These are phyloP conservation scores for Boletus huronensis DNA, from an alignment of 768 basidiomycete genomes.

Conservation along the genomic window DNA sequence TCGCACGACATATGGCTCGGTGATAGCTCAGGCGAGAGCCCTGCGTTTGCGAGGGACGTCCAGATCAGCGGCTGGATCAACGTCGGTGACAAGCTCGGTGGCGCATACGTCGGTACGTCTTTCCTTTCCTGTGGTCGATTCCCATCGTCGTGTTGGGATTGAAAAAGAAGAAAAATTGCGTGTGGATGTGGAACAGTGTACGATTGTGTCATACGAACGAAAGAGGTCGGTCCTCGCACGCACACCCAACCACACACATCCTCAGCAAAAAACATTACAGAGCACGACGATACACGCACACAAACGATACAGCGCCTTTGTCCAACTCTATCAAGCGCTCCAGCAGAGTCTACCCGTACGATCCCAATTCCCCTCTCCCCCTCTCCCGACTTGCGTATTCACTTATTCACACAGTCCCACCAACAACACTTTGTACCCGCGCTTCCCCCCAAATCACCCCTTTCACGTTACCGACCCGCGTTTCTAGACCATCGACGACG, in stretches of 20 bases:
- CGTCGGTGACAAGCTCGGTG: constrained; percentile 62
- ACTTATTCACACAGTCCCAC: constrained; percentile 35
- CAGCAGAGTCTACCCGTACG: constrained; percentile 52
- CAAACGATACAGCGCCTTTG: constrained; percentile 68
- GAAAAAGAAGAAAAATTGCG: too few relatives aligned
- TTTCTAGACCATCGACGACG: constrained; percentile 65
- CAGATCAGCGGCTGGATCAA: constrained; percentile 67
- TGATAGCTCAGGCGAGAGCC: constrained; percentile 53
- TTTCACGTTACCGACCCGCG: constrained; percentile 61
- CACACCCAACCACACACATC: background rate
- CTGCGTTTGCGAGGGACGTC: constrained; percentile 62
- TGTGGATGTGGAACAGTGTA: constrained; percentile 43
- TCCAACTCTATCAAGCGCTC: constrained; percentile 47
- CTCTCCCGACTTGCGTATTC: background rate
- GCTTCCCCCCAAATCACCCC: constrained; percentile 66
- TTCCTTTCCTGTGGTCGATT: too few relatives aligned
- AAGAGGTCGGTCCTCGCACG: constrained; percentile 39
- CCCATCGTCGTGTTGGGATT: too few relatives aligned
- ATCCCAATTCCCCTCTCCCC: background rate
- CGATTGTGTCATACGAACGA: constrained; percentile 66
- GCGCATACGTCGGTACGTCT: constrained; percentile 60
- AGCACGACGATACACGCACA: constrained; percentile 62
- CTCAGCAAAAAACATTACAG: constrained; percentile 24
- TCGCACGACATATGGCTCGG: constrained; percentile 69
- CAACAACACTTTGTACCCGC: constrained; percentile 49